Base-by-base conservation (phyloP, 192 early-diverging fungal species). In the Phycomyces blakesleeanus region DNA sequence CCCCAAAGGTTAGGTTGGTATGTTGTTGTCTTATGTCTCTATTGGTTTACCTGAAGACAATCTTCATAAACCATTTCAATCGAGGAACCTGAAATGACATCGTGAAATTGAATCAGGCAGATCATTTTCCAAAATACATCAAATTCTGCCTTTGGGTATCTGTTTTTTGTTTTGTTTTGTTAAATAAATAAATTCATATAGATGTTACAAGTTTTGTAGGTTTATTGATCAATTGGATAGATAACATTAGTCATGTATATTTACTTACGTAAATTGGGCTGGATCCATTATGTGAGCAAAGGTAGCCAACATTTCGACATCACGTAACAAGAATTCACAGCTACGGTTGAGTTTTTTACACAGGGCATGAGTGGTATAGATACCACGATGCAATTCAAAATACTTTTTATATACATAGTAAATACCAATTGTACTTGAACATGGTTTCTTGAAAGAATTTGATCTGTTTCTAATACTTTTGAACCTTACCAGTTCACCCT, bases 371-470 rank as follows among this genome's bases (percentile, higher is more conserved):
- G 96, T 82, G 0, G 97, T 99, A 75, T 97, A 98, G 52, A 94
- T 98, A 56, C 97, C 97, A 55, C 97, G 85, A 74, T 99, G 97
- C 25, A 98, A 84, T 75, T 99, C 97, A 85, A 97, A 93, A 72
- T 98, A 97, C 77, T 87, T 68, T 14, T 21, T 26, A 49, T 27
- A 14, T 22, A 52, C n/a, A 55, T 29, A 73, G 49, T 22, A 47
- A 34, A 25, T 40, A 3, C n/a, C n/a, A n/a, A n/a, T n/a, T n/a
- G n/a, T n/a, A n/a, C n/a, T n/a, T n/a, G n/a, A n/a, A n/a, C n/a
- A n/a, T n/a, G n/a, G n/a, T n/a, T n/a, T n/a, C n/a, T n/a, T n/a
- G n/a, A n/a, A n/a, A n/a, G n/a, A n/a, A n/a, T n/a, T n/a, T n/a
- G n/a, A n/a, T n/a, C n/a, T n/a, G n/a, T n/a, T n/a, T n/a, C n/a